Evolutionary conservation across 352 stramenopile species (phyloP), one percentile per base, ranked within the genome.

Genomic region (Globisporangium orthogonon): DNA sequence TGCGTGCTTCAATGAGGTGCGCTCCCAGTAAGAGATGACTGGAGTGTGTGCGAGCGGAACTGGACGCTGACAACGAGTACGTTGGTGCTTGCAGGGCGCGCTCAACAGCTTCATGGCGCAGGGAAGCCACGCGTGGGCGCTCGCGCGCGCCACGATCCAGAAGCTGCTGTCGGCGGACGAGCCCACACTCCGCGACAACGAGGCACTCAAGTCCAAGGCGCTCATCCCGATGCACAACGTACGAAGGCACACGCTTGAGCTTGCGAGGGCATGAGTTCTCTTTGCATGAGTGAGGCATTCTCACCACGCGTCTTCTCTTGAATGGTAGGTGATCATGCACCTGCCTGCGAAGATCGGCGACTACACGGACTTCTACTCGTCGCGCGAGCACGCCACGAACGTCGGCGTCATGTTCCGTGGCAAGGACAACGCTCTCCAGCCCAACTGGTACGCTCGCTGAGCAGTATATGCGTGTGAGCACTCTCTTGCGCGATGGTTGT

Each of bases 321-420:
- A 2, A 13, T 41, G 33, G 10, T 39, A 66, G 60, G 68, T 87
- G 47, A 73, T 74, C 40, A 97, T 98, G 83, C 88, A 98, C 60
- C 68, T 99, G 15, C 96, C 96, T 17, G 88, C 91, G 53, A 83
- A 78, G 37, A 97, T 99, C 58, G 94, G 94, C 30, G 95, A 99
- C 73, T 99, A 98, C 76, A 98, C 96, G 28, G 96, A 99, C 68
- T 99, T 99, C 62, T 99, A 98, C 77, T 96, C 87, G 58, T 98
- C 87, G 31, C 79, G 93, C 17, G 94, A 98, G 70, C 96, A 99
- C 74, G 95, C 96, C 14, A 98, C 94, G 47, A 98, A 98, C 70
- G 83, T 97, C 31, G 91, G 91, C 50, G 82, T 93, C 67, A 97
- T 97, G 86, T 97, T 97, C 70, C 83, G 91, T 23, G 87, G 84